Evolutionary conservation across 129 eudicot genomes (phyloP), one percentile per base, ranked within the genome.

Genomic region (Glebionis coronaria): DNA sequence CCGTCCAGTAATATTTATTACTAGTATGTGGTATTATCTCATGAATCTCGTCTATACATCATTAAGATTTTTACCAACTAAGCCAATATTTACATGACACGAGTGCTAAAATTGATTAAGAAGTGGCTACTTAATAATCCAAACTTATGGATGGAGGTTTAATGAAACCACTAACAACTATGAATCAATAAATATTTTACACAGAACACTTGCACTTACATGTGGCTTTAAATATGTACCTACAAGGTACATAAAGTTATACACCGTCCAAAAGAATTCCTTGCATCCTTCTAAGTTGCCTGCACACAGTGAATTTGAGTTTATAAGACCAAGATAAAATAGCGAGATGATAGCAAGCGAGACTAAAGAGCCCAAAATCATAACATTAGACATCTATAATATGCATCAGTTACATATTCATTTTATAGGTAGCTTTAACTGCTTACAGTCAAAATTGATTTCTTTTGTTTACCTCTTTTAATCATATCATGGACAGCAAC

Each of bases 191-290:
- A 38, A 6, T 6, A 45, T 40, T 64, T 25, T 29, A 12, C 38
- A 57, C 19, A 44, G 16, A 56, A 68, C 49, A 15, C 28, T 21
- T 65, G 66, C 61, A 83, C 96, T 92, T 77, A 92, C 98, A 75
- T 92, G 80, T 60, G 96, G 98, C 78, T 92, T 92, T 84, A 83
- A 56, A 80, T 80, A 88, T 47, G 96, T 92, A 58, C 95, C 91
- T 16, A 92, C 61, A 62, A 80, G 68, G 75, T 92, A 92, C 51
- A 92, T 84, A 68, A 81, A 84, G 47, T 72, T 79, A 72, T 88
- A 92, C 9, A 78, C 4, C 0, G 76, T 69, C 87, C 95, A 46
- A 73, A 88, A 88, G 73, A 92, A 88, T 25, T 92, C 85, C 71
- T 88, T 92, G 83, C 87, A 74, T 18, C 44, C 95, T 69, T 86